These are phyloP conservation scores for Oryza longistaminata DNA, from an alignment of 176 grass and related monocot genomes.

Conservation along the genomic window DNA sequence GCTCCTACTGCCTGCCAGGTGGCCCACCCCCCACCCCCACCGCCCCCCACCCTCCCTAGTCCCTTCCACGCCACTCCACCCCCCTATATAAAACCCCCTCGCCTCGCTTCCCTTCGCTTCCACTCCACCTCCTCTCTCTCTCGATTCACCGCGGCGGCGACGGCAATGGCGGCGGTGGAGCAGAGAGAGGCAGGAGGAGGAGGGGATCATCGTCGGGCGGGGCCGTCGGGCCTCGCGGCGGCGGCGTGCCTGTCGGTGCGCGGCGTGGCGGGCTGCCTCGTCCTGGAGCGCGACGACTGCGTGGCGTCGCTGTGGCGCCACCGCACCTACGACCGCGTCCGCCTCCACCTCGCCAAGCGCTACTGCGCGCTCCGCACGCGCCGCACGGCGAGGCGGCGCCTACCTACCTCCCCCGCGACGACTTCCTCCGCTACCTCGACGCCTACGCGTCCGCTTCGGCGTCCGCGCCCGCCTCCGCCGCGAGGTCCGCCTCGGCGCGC, in stretches of 20 bases:
- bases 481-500: constrained; percentile 45
- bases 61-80: constrained; percentile 25
- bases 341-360: constrained; percentile 75
- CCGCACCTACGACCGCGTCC: constrained; percentile 68
- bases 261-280: constrained; percentile 38
- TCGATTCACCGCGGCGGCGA: neutral
- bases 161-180: neutral
- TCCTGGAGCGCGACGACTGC: constrained; percentile 84
- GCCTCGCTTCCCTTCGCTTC: neutral
- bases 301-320: constrained; percentile 76
- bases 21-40: neutral
- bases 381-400: constrained; percentile 46
- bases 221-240: constrained; percentile 70
- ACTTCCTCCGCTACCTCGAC: constrained; percentile 72
- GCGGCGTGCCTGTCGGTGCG: constrained; percentile 63
- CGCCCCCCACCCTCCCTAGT: neutral
- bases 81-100: neutral
- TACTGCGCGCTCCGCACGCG: constrained; percentile 55
- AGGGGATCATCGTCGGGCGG: constrained; percentile 79
- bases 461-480: constrained; percentile 46
- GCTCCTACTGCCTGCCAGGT: neutral
- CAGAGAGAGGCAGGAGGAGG: constrained; percentile 16
- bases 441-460: constrained; percentile 53
- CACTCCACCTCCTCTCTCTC: neutral
- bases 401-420: constrained; percentile 50